Evolutionary conservation across 1,284 basidiomycete species (phyloP).

Genomic region (Tilletia indica): DNA sequence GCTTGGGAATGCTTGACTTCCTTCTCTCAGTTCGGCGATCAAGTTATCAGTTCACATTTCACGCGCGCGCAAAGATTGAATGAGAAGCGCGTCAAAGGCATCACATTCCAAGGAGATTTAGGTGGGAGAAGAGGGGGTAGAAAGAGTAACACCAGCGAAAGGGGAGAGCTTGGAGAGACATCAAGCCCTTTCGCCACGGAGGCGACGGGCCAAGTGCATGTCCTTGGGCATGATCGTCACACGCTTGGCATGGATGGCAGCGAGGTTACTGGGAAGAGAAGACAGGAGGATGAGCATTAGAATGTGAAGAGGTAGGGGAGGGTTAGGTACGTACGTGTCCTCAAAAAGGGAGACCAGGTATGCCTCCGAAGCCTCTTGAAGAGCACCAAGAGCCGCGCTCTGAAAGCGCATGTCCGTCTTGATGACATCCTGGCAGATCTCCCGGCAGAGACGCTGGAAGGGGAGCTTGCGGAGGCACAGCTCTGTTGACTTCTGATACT

Average conservation of each 20-base stretch:
- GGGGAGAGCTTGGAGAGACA: background rate
- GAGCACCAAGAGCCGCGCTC: background rate
- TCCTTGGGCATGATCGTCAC: slow-evolving; percentile 19
- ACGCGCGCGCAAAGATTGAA: no score
- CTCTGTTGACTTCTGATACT: slow-evolving; percentile 89
- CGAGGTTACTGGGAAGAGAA: slow-evolving; percentile 3
- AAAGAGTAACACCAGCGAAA: no score
- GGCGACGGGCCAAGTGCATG: slow-evolving; percentile 9
- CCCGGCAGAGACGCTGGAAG: slow-evolving; percentile 79
- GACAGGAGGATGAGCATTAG: background rate
- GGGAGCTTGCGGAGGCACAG: slow-evolving; percentile 81
- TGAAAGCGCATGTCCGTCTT: slow-evolving; percentile 34
- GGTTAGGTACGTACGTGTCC: slow-evolving; percentile 2
- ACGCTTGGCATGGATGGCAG: slow-evolving; percentile 2
- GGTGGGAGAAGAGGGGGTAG: no score
- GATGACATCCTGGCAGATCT: slow-evolving; percentile 16
- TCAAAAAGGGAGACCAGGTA: slow-evolving; percentile 18
- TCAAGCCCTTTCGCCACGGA: slow-evolving; percentile 14
- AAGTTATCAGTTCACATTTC: no score
- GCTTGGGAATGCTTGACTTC: no score
- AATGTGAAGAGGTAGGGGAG: background rate
- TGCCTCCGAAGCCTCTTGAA: slow-evolving; percentile 5
- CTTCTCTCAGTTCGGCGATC: no score
- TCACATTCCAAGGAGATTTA: no score
- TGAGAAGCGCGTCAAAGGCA: no score